These are phyloP conservation scores for Suillus subluteus DNA, from an alignment of 768 basidiomycete genomes.

Conservation along the genomic window DNA sequence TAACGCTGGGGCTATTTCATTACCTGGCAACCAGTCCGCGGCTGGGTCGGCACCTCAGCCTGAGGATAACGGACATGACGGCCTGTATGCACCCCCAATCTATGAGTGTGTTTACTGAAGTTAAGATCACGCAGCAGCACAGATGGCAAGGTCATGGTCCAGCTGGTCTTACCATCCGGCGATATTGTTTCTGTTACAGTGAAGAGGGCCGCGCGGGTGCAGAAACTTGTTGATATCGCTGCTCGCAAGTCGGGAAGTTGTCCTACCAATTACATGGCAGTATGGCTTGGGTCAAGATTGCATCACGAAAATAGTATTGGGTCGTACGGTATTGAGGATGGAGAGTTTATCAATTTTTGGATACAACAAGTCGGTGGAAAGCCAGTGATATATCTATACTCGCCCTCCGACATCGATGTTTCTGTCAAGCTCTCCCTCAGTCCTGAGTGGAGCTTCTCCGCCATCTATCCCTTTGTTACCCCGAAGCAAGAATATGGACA, in stretches of 20 bases:
- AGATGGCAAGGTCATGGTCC: neutral
- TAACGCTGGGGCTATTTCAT: neutral
- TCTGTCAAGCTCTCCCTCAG: neutral
- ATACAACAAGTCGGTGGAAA: neutral
- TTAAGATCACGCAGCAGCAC: neutral
- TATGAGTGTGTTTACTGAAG: neutral
- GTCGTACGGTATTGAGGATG: neutral
- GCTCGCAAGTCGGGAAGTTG: neutral
- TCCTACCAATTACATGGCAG: neutral
- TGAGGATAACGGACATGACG: neutral
- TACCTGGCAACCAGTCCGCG: neutral
- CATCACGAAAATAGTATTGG: neutral
- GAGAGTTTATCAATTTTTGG: neutral
- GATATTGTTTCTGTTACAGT: neutral
- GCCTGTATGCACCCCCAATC: neutral
- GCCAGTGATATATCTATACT: slow-evolving; percentile 10
- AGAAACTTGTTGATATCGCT: neutral
- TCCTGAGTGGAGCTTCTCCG: slow-evolving; percentile 8
- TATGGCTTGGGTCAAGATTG: neutral
- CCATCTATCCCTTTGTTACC: neutral
- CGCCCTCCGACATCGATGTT: neutral
- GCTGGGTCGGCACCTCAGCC: neutral
- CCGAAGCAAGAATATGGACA: neutral
- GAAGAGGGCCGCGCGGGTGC: neutral
- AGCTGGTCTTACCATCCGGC: neutral